Evolutionary conservation across 352 stramenopile species (phyloP), one percentile per base, ranked within the genome.

Genomic region (Achlya hypogyna): DNA sequence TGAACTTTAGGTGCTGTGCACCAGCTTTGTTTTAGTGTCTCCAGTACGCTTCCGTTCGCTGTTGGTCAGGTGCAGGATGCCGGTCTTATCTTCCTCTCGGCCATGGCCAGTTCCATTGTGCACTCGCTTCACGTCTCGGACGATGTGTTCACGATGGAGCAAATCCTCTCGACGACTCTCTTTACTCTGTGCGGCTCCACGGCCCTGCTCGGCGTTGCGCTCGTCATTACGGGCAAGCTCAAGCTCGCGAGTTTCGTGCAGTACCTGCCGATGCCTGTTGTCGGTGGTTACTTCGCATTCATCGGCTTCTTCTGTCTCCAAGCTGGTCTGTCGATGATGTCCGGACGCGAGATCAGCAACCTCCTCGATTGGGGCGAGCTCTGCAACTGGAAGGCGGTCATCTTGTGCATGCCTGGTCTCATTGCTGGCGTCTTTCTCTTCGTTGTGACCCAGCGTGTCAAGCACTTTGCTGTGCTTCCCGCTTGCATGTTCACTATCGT

Each of bases 31-130:
- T 94, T 94, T 69, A 93, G 85, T 4, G 72, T 84, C 22, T 89
- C 95, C 52, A 98, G 87, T 62, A 92, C 88, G 35, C 79, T 99
- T 54, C 86, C 91, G 6, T 99, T 99, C 75, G 96, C 97, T 2
- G 96, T 99, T 51, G 97, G 96, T 1, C 96, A 98, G 75, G 97
- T 99, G 3, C 97, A 99, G 73, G 96, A 99, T 74, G 96, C 96
- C 2, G 97, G 97, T 0, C 81, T 99, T n/a, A 99, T 99, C 66
- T 99, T 99, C 78, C 81, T 99, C 51, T 97, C 85, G 22, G 83
- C 84, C 49, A 99, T 99, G 82, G 91, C 96, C 12, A 89, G 78
- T 25, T 87, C 79, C 25, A 97, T 97, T 62, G 87, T 92, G 40
- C 77, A 88, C 43, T 82, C 74, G 20, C 59, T 97, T 18, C 62